Evolutionary conservation across 139 green algal genomes (phyloP).

Genomic region (Pleodorina starrii): DNA sequence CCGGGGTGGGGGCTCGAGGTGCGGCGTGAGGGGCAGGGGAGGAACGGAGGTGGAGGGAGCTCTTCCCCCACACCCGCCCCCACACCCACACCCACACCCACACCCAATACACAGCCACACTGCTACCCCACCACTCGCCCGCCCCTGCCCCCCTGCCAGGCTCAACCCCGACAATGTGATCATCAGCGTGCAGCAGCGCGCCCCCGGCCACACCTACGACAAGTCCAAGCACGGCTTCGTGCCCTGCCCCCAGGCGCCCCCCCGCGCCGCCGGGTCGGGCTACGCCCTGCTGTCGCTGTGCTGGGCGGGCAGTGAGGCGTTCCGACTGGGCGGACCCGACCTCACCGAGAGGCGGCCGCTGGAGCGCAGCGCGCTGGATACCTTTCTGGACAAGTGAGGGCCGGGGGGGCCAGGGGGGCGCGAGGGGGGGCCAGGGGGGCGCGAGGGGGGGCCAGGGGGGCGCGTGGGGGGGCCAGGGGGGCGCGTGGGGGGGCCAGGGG

Average conservation of each 20-base stretch:
- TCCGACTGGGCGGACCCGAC: not conserved
- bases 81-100: too few species aligned
- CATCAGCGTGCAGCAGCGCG: conserved; percentile 37
- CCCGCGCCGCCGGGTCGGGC: conserved; percentile 3
- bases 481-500: too few species aligned
- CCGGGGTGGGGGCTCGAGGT: not conserved
- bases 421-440: too few species aligned
- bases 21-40: not conserved
- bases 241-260: not conserved
- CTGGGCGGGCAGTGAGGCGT: conserved; percentile 20
- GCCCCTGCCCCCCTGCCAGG: not conserved
- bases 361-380: not conserved
- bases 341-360: not conserved
- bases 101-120: not conserved
- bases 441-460: too few species aligned
- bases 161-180: conserved; percentile 33
- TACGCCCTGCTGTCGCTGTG: conserved; percentile 31
- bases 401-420: not conserved
- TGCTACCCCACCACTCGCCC: too few species aligned
- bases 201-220: conserved; percentile 20
- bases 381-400: conserved; percentile 9
- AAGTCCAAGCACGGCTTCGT: not conserved
- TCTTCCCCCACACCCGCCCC: too few species aligned
- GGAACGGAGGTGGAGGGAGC: not conserved
- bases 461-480: too few species aligned